A percentile compares a stretch with the other conserved stretches of the same genome.
These are phyloP conservation scores for Ilex asprella DNA, from an alignment of 257 asterid species.

Conservation along the genomic window DNA sequence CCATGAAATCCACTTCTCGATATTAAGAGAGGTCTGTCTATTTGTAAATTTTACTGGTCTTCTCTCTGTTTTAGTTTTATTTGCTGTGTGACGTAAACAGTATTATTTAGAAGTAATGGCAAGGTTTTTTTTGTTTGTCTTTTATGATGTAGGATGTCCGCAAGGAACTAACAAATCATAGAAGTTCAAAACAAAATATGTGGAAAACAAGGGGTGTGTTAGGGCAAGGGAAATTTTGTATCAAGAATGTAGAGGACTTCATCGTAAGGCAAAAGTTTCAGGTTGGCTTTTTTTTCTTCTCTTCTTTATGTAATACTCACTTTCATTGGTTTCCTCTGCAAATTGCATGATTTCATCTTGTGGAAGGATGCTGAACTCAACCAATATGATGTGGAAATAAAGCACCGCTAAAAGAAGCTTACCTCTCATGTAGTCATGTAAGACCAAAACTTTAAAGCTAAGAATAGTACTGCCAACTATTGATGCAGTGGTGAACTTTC, in stretches of 20 bases:
- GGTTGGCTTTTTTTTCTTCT: conserved; percentile 20
- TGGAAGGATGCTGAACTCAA: no score
- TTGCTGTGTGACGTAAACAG: background rate
- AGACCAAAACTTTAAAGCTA: no score
- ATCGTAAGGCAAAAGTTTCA: conserved; percentile 43
- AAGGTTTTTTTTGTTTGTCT: background rate
- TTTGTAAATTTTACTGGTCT: conserved; percentile 4
- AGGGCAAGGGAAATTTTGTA: conserved; percentile 11
- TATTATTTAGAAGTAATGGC: background rate
- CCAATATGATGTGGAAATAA: no score
- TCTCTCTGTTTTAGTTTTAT: conserved; percentile 6
- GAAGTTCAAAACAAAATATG: conserved; percentile 1
- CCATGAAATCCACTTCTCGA: conserved; percentile 64
- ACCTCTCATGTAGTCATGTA: no score
- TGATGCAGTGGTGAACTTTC: no score
- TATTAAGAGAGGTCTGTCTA: conserved; percentile 47
- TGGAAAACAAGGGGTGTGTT: background rate
- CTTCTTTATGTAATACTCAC: background rate
- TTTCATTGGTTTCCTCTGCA: background rate
- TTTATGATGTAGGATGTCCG: conserved; percentile 28
- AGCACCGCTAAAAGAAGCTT: no score
- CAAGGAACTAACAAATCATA: conserved; percentile 13
- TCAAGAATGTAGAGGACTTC: conserved; percentile 18
- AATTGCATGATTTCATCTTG: background rate
- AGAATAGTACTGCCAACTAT: no score